Percentiles rank a stretch among this genome's conserved stretches.
Evolutionary conservation across 108 stramenopile genomes (phyloP).

Genomic region (Asterionellopsis glacialis): DNA sequence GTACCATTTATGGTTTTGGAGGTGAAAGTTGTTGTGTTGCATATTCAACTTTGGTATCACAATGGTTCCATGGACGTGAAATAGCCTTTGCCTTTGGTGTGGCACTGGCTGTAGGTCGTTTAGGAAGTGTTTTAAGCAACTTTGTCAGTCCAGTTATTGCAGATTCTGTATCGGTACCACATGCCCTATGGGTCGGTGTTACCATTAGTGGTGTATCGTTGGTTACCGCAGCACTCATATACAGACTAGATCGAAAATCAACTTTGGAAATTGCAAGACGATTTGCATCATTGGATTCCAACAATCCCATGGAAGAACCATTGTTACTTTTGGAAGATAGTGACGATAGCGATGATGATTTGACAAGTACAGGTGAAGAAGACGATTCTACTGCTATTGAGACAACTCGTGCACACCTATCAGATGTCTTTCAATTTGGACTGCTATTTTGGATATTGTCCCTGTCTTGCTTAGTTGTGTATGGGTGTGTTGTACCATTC

Average conservation of each 20-base stretch:
- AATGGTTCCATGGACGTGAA: constrained; percentile 63
- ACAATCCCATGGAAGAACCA: constrained; percentile 33
- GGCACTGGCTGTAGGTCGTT: constrained; percentile 34
- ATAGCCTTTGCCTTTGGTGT: constrained; percentile 62
- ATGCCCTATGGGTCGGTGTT: constrained; percentile 45
- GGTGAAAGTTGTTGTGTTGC: constrained; percentile 57
- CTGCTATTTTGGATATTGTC: no score
- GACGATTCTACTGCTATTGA: not conserved
- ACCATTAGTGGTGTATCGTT: constrained; percentile 28
- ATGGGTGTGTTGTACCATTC: no score
- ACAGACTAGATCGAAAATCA: no score
- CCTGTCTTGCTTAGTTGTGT: no score
- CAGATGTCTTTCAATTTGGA: not conserved
- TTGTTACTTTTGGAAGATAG: constrained; percentile 26
- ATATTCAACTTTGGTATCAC: constrained; percentile 41
- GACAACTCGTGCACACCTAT: no score
- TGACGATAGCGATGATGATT: constrained; percentile 13
- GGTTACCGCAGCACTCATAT: no score
- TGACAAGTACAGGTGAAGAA: constrained; percentile 17
- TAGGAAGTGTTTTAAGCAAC: constrained; percentile 60
- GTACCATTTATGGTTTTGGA: constrained; percentile 56
- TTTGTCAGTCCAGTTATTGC: constrained; percentile 41
- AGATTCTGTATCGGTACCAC: constrained; percentile 8
- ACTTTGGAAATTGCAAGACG: no score
- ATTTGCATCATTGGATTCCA: no score